Evolutionary conservation across 768 basidiomycete species (phyloP).

Genomic region (Melanogaster broomeanus): DNA sequence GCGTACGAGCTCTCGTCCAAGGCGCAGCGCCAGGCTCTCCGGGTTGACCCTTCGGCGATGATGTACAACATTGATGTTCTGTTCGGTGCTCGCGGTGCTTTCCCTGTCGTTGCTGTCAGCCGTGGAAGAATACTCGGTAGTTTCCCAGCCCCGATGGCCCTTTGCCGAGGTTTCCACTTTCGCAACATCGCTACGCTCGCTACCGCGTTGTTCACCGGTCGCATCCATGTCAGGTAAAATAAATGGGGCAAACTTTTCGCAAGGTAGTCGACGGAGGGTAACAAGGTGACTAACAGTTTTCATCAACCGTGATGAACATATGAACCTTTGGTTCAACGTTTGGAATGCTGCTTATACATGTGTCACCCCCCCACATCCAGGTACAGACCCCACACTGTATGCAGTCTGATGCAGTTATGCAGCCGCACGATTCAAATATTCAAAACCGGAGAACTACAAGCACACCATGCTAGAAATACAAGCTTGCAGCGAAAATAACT

Average conservation of each 20-base stretch:
- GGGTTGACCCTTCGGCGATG: constrained; percentile 60
- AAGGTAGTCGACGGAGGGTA: not conserved
- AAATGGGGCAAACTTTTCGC: not conserved
- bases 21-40: constrained; percentile 64
- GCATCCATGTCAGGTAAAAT: constrained; percentile 14
- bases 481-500: constrained; percentile 87
- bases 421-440: not conserved
- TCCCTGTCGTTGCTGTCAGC: not conserved
- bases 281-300: not conserved
- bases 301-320: too few relatives aligned
- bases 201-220: not conserved
- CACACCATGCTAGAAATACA: constrained; percentile 65
- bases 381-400: too few relatives aligned
- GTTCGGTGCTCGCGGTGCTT: constrained; percentile 2
- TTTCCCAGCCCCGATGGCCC: not conserved
- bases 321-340: too few relatives aligned
- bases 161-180: not conserved
- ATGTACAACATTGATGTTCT: constrained; percentile 12
- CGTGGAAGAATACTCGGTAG: not conserved
- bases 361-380: too few relatives aligned
- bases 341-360: constrained; percentile 21
- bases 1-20: constrained; percentile 64
- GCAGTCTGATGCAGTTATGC: too few relatives aligned
- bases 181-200: not conserved
- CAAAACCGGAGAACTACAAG: not conserved